Percentiles rank a stretch among this genome's conserved stretches.
phyloP scores from a whole-genome alignment of 2,329 filamentous ascomycete genomes.

The Cladosporium sp. region DNA sequence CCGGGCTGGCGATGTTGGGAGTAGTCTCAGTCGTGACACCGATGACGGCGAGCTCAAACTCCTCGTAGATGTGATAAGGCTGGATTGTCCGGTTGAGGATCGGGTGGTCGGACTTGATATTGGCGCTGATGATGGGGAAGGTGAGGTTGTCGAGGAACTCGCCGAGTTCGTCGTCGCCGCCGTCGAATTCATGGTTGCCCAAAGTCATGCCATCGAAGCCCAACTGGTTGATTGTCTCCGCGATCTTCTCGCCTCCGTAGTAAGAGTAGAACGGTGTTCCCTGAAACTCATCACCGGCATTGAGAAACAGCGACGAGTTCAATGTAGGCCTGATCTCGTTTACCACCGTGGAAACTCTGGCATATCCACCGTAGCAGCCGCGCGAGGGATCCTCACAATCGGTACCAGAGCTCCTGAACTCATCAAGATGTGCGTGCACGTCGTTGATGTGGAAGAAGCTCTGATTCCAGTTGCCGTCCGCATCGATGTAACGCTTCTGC shows the following conservation, averaged over 20 bases:
- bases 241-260: conserved; percentile 65
- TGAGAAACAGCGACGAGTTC: conserved; percentile 60
- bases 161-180: conserved; percentile 59
- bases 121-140: conserved; percentile 61
- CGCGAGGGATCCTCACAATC: conserved; percentile 55
- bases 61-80: conserved; percentile 60
- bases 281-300: conserved; percentile 67
- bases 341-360: conserved; percentile 59
- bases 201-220: conserved; percentile 66
- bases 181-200: conserved; percentile 65
- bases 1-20: conserved; percentile 55
- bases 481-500: conserved; percentile 21
- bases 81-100: conserved; percentile 60
- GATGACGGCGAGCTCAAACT: conserved; percentile 59
- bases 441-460: conserved; percentile 68
- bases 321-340: conserved; percentile 54
- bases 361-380: conserved; percentile 62
- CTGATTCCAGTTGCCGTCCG: conserved; percentile 23
- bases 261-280: conserved; percentile 65
- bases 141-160: conserved; percentile 60
- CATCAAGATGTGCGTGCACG: conserved; percentile 62
- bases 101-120: conserved; percentile 57
- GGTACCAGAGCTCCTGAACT: conserved; percentile 58
- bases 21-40: conserved; percentile 61
- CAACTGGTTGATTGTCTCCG: conserved; percentile 60